A percentile compares a stretch with the other conserved stretches of the same genome.
These are phyloP conservation scores for Phycomyces blakesleeanus DNA, from an alignment of 192 early-diverging fungal genomes.

Conservation along the genomic window DNA sequence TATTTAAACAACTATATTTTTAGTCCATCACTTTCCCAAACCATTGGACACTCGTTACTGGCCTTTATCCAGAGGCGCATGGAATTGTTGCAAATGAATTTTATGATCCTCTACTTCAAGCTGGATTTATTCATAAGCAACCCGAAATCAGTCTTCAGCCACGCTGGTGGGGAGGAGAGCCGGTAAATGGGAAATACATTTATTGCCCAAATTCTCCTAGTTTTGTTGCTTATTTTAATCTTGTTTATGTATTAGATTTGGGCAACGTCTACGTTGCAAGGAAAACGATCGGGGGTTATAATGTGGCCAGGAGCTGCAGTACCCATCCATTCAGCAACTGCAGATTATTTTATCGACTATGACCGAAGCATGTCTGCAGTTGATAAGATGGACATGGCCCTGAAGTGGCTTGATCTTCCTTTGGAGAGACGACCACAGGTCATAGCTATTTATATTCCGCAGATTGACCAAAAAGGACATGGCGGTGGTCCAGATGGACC, in stretches of 20 bases:
- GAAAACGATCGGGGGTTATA: conserved; percentile 62
- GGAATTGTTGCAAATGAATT: conserved; percentile 89
- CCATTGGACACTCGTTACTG: conserved; percentile 88
- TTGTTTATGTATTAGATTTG: conserved; percentile 62
- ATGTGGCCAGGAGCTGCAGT: conserved; percentile 90
- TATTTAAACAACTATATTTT: neutral
- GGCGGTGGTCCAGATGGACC: conserved; percentile 60
- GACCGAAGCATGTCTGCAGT: conserved; percentile 37
- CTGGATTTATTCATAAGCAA: conserved; percentile 77
- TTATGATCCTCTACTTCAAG: conserved; percentile 66
- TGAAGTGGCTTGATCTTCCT: conserved; percentile 81
- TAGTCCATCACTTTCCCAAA: conserved; percentile 86
- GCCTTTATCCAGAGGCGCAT: conserved; percentile 89
- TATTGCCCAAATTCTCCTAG: neutral
- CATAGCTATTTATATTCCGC: conserved; percentile 73
- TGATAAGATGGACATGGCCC: conserved; percentile 55
- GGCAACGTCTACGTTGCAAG: conserved; percentile 78
- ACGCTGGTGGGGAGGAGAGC: conserved; percentile 89
- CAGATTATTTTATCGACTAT: conserved; percentile 66
- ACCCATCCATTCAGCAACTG: conserved; percentile 42
- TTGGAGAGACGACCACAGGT: conserved; percentile 64
- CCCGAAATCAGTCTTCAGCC: conserved; percentile 53
- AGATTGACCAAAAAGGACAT: conserved; percentile 81
- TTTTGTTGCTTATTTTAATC: neutral
- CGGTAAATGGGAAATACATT: conserved; percentile 28